These are phyloP conservation scores for Boletus vinaceobasis DNA, from an alignment of 768 basidiomycete species.

Conservation along the genomic window DNA sequence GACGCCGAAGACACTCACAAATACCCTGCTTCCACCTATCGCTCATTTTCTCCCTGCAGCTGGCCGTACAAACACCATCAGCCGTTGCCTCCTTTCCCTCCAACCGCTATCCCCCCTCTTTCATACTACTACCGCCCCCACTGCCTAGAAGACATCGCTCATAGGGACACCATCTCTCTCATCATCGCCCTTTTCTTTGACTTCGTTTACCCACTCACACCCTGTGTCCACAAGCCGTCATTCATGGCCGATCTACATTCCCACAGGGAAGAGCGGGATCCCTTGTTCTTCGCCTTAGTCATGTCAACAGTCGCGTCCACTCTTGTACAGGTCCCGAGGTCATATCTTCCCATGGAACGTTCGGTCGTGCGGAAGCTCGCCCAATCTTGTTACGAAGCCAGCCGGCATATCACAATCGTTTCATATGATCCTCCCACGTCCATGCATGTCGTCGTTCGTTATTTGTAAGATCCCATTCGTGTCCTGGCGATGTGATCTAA, in stretches of 20 bases:
- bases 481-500: slow-evolving; percentile 3
- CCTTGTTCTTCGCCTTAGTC: slow-evolving; percentile 86
- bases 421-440: slow-evolving; percentile 83
- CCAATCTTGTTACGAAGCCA: slow-evolving; percentile 76
- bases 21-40: slow-evolving; percentile 51
- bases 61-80: slow-evolving; percentile 70
- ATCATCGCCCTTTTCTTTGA: slow-evolving; percentile 91
- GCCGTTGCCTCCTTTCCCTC: slow-evolving; percentile 42
- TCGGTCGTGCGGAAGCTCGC: slow-evolving; percentile 82
- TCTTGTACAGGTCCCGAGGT: slow-evolving; percentile 82
- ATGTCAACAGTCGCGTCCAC: slow-evolving; percentile 88
- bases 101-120: slow-evolving; percentile 51
- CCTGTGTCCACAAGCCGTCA: slow-evolving; percentile 86
- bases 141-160: slow-evolving; percentile 77
- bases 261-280: slow-evolving; percentile 79
- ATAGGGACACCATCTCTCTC: slow-evolving; percentile 73
- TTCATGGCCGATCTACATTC: slow-evolving; percentile 88
- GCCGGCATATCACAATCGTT: slow-evolving; percentile 73
- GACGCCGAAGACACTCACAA: slow-evolving; percentile 44
- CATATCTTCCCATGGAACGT: slow-evolving; percentile 85
- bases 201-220: slow-evolving; percentile 88
- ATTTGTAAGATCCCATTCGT: slow-evolving; percentile 58
- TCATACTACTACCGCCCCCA: slow-evolving; percentile 72
- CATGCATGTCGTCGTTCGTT: slow-evolving; percentile 83
- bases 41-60: slow-evolving; percentile 62